Evolutionary conservation across 495 filamentous ascomycete species (phyloP).

Genomic region (Aspergillus conjunctus): DNA sequence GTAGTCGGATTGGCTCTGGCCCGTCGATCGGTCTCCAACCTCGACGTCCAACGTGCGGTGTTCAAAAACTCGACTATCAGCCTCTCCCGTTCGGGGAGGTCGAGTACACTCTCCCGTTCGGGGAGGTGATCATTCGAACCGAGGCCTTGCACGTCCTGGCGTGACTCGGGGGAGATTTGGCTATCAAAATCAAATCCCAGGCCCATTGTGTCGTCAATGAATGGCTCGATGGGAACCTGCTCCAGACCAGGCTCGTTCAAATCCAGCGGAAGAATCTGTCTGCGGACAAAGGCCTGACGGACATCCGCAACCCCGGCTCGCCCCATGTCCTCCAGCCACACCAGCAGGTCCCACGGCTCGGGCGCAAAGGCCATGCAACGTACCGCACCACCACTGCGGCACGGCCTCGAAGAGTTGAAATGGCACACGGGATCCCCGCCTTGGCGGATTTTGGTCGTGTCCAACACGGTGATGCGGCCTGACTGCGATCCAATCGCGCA

Average conservation of each 20-base stretch:
- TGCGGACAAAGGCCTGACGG: slow-evolving; percentile 70
- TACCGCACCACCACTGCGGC: slow-evolving; percentile 71
- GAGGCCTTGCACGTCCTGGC: slow-evolving; percentile 36
- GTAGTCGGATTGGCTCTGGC: slow-evolving; percentile 30
- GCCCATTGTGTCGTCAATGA: slow-evolving; percentile 30
- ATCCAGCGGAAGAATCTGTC: slow-evolving; percentile 72
- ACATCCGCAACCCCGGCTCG: slow-evolving; percentile 83
- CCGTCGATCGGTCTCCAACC: slow-evolving; percentile 38
- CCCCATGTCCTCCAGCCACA: slow-evolving; percentile 90
- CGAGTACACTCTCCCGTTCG: slow-evolving; percentile 47
- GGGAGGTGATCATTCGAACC: slow-evolving; percentile 35
- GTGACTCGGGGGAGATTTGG: slow-evolving; percentile 24
- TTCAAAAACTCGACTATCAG: slow-evolving; percentile 60
- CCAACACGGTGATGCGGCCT: slow-evolving; percentile 69
- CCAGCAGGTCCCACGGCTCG: slow-evolving; percentile 85
- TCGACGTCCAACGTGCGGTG: slow-evolving; percentile 44
- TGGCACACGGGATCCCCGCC: too few species aligned
- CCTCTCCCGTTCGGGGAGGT: slow-evolving; percentile 58
- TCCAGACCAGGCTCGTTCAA: slow-evolving; percentile 52
- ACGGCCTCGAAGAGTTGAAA: slow-evolving; percentile 60
- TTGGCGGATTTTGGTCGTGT: slow-evolving; percentile 56
- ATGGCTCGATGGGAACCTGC: slow-evolving; percentile 55
- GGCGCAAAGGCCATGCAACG: slow-evolving; percentile 90
- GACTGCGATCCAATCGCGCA: slow-evolving; percentile 73
- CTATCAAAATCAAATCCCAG: slow-evolving; percentile 30